Evolutionary conservation across 2,329 filamentous ascomycete genomes (phyloP), one percentile per base, ranked within the genome.

Genomic region (Exophiala dermatitidis): DNA sequence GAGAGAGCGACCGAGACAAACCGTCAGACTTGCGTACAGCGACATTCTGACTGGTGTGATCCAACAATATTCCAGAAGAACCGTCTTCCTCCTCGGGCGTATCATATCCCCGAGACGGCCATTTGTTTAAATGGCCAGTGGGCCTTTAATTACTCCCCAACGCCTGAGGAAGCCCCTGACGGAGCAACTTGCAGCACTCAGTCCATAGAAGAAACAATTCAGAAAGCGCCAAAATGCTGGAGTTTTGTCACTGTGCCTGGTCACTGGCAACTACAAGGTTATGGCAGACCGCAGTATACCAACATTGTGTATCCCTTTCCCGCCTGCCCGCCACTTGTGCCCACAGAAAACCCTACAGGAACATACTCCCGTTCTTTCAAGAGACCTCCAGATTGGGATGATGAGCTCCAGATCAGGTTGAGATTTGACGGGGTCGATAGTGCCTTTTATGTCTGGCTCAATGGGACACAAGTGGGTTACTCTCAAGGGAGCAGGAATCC

Each of bases 371-470:
- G 6, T 69, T 66, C 2, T 84, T 86, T 60, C 29, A 32, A 30
- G 2, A 6, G 84, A 2, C 46, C 38, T 41, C 2, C 81, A 81
- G 0, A 51, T 67, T 1, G 65, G 69, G 5, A 50, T 19, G 30
- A 50, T 12, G 30, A 19, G 71, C n/a, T 70, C 41, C 82, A 86
- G 59, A 68, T 86, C 12, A 74, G 83, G 10, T 69, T 88, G 26
- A 73, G 84, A 7, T 88, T 87, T 56, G 84, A 88, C 50, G 85
- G 85, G 1, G 84, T 88, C 0, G 84, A 88, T 61, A 83, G 81
- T 61, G 81, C 84, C 0, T 88, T 84, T 61, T 83, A 87, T 65
- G 68, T 87, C 7, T 87, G 78, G 76, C 69, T 88, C 4, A 88
- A 88, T 58, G 81, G 82, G 0, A 64, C 71, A 10, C 69, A 81